A percentile compares a stretch with the other conserved stretches of the same genome.
Evolutionary conservation across 2,329 filamentous ascomycete species (phyloP).

Genomic region (Pestalotiopsis sp.): DNA sequence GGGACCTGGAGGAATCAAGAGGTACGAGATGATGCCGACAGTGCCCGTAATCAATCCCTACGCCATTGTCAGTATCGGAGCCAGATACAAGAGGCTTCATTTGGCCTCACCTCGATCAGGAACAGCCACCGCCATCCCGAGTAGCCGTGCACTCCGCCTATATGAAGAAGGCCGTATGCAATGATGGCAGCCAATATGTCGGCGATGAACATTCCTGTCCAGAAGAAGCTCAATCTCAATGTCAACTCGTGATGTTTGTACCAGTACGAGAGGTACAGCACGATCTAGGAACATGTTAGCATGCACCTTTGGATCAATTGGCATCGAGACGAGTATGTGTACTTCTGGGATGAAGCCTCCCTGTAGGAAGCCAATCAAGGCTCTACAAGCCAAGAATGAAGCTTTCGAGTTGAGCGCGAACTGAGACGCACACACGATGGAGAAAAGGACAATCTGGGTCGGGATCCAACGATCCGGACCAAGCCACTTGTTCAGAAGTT

Average conservation of each 20-base stretch:
- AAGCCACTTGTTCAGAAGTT: conserved; percentile 58
- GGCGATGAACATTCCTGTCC: conserved; percentile 35
- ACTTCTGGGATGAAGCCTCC: conserved; percentile 34
- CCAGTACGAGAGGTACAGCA: conserved; percentile 35
- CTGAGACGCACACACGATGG: conserved; percentile 29
- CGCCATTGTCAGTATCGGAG: not conserved
- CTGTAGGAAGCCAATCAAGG: conserved; percentile 28
- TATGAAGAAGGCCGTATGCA: conserved; percentile 38
- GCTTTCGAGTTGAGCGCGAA: conserved; percentile 25
- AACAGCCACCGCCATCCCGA: conserved; percentile 51
- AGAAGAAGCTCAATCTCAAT: conserved; percentile 40
- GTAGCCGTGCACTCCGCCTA: conserved; percentile 36
- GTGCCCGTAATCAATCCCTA: conserved; percentile 29
- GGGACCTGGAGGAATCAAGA: conserved; percentile 51
- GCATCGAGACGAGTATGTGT: not conserved
- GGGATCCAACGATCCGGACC: conserved; percentile 33
- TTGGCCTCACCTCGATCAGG: conserved; percentile 51
- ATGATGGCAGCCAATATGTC: conserved; percentile 36
- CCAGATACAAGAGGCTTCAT: conserved; percentile 23
- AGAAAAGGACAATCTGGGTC: conserved; percentile 29
- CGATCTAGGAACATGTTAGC: conserved; percentile 22
- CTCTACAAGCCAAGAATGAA: conserved; percentile 28
- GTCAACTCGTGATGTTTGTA: conserved; percentile 39
- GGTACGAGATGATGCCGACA: conserved; percentile 51
- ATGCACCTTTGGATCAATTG: not conserved